Conservation (phyloP, 495 filamentous ascomycete genomes). For the Platismatia glauca region DNA sequence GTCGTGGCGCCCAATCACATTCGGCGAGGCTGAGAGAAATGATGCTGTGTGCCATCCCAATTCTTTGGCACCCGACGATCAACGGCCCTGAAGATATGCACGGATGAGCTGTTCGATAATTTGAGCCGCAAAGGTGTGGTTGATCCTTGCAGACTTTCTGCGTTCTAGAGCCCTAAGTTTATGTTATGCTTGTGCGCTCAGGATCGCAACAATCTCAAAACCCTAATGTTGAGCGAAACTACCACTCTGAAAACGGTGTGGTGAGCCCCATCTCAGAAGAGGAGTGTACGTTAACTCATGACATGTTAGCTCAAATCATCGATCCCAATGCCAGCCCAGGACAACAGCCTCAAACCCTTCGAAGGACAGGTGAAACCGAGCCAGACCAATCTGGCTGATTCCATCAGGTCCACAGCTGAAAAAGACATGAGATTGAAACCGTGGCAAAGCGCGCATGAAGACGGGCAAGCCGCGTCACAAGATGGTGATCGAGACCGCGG, state of each 20-base stretch:
- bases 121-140: conserved; percentile 3
- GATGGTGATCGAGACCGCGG: background rate
- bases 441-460: background rate
- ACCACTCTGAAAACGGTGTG: background rate
- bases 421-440: background rate
- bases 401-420: background rate
- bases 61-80: background rate
- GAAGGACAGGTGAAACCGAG: background rate
- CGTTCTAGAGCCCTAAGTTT: background rate
- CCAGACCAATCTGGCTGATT: background rate
- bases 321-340: background rate
- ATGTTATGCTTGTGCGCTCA: background rate
- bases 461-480: background rate
- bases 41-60: background rate
- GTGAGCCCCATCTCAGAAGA: background rate
- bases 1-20: background rate
- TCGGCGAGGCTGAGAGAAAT: background rate
- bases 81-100: background rate
- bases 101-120: background rate
- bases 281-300: background rate
- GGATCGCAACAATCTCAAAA: background rate
- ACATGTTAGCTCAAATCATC: background rate
- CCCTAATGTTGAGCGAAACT: background rate
- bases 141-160: background rate
- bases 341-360: background rate